These are phyloP conservation scores for Mycena indigotica DNA, from an alignment of 768 basidiomycete genomes.

Conservation along the genomic window DNA sequence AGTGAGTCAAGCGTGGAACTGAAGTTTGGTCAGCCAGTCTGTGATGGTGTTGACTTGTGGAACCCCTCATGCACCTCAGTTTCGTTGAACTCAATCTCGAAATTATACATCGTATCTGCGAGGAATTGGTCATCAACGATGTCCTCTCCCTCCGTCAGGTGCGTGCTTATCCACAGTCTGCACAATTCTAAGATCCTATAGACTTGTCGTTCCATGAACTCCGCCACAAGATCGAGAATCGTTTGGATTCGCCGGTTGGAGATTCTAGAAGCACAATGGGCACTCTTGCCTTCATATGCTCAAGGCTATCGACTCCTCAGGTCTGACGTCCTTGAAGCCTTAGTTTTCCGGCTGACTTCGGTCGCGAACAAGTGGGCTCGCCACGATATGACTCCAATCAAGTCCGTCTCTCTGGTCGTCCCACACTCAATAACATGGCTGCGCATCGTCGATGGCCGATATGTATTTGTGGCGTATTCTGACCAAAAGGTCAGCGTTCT, in stretches of 20 bases:
- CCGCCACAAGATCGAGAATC: background rate
- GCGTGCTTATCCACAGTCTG: background rate
- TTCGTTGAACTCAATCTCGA: too few relatives aligned
- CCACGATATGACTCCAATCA: background rate
- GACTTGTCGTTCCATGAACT: background rate
- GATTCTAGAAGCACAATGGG: background rate
- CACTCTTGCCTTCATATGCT: background rate
- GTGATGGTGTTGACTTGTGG: too few relatives aligned
- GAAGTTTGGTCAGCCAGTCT: too few relatives aligned
- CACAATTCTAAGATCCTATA: background rate
- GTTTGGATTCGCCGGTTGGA: background rate
- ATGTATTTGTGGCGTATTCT: conserved; percentile 18
- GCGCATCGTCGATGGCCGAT: conserved; percentile 12
- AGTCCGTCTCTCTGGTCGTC: conserved; percentile 8
- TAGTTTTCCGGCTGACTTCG: background rate
- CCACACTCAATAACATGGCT: too few relatives aligned
- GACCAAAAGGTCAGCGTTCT: conserved; percentile 11
- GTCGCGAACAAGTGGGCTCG: background rate
- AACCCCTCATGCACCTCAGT: too few relatives aligned
- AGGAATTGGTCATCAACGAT: background rate
- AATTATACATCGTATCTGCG: background rate
- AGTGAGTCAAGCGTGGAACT: too few relatives aligned
- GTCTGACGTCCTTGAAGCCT: background rate
- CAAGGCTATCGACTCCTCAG: background rate
- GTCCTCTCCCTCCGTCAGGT: background rate